Percentiles rank a stretch among this genome's conserved stretches.
phyloP scores from a whole-genome alignment of 108 stramenopile species.

The Skeletonema menzelii region DNA sequence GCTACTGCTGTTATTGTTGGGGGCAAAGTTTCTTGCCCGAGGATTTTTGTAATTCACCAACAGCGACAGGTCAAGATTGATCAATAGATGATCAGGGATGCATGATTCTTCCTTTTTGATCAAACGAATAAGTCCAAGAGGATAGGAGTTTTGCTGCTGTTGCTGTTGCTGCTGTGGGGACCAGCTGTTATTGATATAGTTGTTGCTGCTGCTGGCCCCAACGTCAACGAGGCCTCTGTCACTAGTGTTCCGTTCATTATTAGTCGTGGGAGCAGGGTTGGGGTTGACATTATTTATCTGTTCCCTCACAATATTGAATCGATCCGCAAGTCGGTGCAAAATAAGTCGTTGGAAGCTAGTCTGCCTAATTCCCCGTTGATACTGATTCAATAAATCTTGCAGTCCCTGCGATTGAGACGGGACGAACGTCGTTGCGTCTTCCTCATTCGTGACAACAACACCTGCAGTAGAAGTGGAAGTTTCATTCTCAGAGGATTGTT shows the following conservation, averaged over 20 bases:
- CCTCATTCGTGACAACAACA: constrained; percentile 30
- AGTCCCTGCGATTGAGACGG: constrained; percentile 21
- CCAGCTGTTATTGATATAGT: neutral
- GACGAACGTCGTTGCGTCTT: constrained; percentile 17
- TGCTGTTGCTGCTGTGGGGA: constrained; percentile 13
- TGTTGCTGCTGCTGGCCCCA: neutral
- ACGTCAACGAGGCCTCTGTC: constrained; percentile 8
- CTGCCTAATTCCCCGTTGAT: constrained; percentile 45
- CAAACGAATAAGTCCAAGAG: constrained; percentile 41
- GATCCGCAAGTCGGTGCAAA: constrained; percentile 88
- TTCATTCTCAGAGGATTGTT: neutral
- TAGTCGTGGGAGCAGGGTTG: neutral
- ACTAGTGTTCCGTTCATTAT: neutral
- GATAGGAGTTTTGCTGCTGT: constrained; percentile 6
- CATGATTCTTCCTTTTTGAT: constrained; percentile 46
- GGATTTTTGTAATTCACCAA: constrained; percentile 47
- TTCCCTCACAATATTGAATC: constrained; percentile 82
- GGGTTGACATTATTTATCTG: constrained; percentile 22
- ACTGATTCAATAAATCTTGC: constrained; percentile 39
- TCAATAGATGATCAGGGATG: constrained; percentile 44
- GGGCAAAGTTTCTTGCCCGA: constrained; percentile 20
- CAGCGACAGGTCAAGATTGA: constrained; percentile 43
- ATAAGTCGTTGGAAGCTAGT: constrained; percentile 88
- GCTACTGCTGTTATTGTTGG: neutral
- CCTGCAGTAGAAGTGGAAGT: constrained; percentile 4